Base-by-base conservation (phyloP, 169 alveolate species). In the Plasmodium reichenowi region DNA sequence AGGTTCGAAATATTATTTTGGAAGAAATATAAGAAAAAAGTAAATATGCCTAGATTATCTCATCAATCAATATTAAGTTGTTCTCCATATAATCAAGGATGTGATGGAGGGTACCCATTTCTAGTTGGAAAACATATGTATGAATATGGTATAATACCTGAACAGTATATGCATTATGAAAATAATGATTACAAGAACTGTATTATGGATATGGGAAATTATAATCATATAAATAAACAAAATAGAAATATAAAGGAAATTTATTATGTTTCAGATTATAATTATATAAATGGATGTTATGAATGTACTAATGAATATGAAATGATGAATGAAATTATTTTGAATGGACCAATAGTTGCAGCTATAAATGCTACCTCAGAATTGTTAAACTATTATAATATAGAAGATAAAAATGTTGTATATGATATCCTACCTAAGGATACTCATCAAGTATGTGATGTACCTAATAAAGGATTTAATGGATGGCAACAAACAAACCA, bases 401-500 rank as follows among this genome's bases (percentile, higher is more conserved):
- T 54, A n/a, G 26, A 32, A 62, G 29, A 48, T 29, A 26, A 64
- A 76, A 93, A 91, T 24, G 12, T 85, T 13, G 86, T 92, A 2
- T 95, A 93, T 26, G 89, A 83, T 12, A 72, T 15, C 22, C 93
- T 94, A 10, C 24, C 74, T 2, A 93, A 93, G 32, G 98, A 96
- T 29, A 38, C 47, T 5, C 95, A 96, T 9, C 72, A 91, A 50
- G 72, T 93, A 6, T 96, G 98, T 66, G 98, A 96, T 68, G 48
- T 95, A 3, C 97, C 97, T 45, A 88, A 90, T 54, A 68, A 89
- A 45, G 95, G 95, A 13, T 76, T 96, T 71, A 95, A 96, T 48
- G 97, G 98, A 4, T 96, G 98, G 98, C 98, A 96, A 67, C 96
- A 94, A 91, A 96, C 98, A 8, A 94, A 95, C 58, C 98, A 96